Evolutionary conservation across 805 yeast species (phyloP).

Genomic region (Candida boleticola): DNA sequence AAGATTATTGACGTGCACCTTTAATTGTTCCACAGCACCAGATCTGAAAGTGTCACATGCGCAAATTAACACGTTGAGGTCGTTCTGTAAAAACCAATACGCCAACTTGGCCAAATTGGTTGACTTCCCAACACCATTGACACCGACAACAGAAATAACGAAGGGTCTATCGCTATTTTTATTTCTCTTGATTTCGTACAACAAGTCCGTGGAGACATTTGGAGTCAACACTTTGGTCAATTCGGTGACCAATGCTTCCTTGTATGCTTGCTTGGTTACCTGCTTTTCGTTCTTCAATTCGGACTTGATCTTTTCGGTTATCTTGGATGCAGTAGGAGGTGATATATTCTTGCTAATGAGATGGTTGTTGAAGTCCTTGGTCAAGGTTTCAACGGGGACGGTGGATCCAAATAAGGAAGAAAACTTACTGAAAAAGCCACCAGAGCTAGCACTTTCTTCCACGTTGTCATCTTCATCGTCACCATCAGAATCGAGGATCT

Average conservation of each 20-base stretch:
- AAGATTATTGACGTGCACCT: slow-evolving; percentile 88
- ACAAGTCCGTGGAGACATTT: slow-evolving; percentile 80
- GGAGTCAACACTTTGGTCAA: slow-evolving; percentile 83
- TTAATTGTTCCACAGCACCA: slow-evolving; percentile 97
- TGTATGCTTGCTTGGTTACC: slow-evolving; percentile 69
- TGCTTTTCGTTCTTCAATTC: slow-evolving; percentile 67
- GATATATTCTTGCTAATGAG: slow-evolving; percentile 86
- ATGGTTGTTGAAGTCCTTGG: slow-evolving; percentile 68
- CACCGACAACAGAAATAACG: slow-evolving; percentile 97
- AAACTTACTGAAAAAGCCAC: slow-evolving; percentile 33
- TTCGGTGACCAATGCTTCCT: slow-evolving; percentile 60
- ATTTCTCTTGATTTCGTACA: slow-evolving; percentile 69
- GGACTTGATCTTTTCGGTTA: slow-evolving; percentile 67
- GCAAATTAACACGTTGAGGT: slow-evolving; percentile 80
- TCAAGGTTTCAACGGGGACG: slow-evolving; percentile 56
- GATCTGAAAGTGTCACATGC: slow-evolving; percentile 98
- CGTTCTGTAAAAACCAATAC: slow-evolving; percentile 91
- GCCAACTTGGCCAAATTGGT: slow-evolving; percentile 93
- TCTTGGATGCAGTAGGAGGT: slow-evolving; percentile 76
- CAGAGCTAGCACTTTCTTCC: slow-evolving; percentile 1
- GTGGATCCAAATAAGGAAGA: slow-evolving; percentile 37
- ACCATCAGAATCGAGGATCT: slow-evolving; percentile 28
- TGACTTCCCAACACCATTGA: slow-evolving; percentile 97
- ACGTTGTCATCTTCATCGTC: slow-evolving; percentile 13
- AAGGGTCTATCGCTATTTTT: slow-evolving; percentile 55